A percentile compares a stretch with the other conserved stretches of the same genome.
These are phyloP conservation scores for Rossbeevera mucosa DNA, from an alignment of 768 basidiomycete species.

Conservation along the genomic window DNA sequence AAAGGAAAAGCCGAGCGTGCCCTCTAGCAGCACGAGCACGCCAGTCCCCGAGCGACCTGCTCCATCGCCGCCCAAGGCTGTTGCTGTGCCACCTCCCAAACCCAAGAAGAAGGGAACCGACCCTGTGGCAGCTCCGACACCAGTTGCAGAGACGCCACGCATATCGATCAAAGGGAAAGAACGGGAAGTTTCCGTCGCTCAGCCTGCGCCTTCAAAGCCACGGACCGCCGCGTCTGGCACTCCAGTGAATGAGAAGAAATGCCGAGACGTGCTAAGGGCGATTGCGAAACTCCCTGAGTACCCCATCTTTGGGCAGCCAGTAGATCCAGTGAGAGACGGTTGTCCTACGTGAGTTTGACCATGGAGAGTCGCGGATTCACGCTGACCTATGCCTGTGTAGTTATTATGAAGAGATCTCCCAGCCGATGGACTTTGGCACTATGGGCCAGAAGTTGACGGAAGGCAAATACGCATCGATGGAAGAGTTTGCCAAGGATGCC, in stretches of 20 bases:
- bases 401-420: slow-evolving; percentile 85
- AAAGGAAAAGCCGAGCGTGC: slow-evolving; percentile 37
- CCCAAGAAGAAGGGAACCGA: slow-evolving; percentile 41
- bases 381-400: slow-evolving; percentile 36
- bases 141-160: slow-evolving; percentile 29
- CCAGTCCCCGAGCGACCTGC: slow-evolving; percentile 36
- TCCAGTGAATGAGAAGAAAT: slow-evolving; percentile 79
- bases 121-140: slow-evolving; percentile 16
- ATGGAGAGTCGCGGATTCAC: neutral
- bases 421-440: slow-evolving; percentile 93
- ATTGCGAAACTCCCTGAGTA: slow-evolving; percentile 63
- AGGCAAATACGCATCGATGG: slow-evolving; percentile 73
- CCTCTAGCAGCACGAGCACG: slow-evolving; percentile 38
- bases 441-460: slow-evolving; percentile 64
- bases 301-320: slow-evolving; percentile 72
- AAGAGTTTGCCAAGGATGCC: slow-evolving; percentile 73
- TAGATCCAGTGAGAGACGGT: slow-evolving; percentile 77
- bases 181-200: slow-evolving; percentile 43
- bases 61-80: slow-evolving; percentile 22
- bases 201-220: slow-evolving; percentile 36
- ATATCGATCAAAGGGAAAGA: slow-evolving; percentile 71
- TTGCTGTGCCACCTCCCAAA: slow-evolving; percentile 29
- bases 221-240: slow-evolving; percentile 38
- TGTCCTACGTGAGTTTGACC: slow-evolving; percentile 76
- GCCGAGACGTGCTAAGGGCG: slow-evolving; percentile 61